Base-by-base conservation (phyloP, 176 grass and related monocot species). In the Secale cereale region DNA sequence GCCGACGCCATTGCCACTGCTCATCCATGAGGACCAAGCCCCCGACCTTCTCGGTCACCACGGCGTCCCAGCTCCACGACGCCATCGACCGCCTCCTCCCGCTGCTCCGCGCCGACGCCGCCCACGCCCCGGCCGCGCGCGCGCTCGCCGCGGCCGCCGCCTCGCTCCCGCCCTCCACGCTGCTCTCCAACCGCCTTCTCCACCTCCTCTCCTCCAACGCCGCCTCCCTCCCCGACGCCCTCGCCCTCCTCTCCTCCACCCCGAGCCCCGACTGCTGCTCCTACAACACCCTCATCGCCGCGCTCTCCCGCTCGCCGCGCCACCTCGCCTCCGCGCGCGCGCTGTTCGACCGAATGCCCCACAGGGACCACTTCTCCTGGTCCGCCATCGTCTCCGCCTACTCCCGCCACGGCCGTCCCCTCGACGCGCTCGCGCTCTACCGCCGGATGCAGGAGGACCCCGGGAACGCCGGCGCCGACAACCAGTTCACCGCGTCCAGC, bases 401-500 rank as follows among this genome's bases (percentile, higher is more conserved):
- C 79, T 77, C 78, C 10, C 91, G 87, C 37, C 89, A 85, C 65
- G 89, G 91, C 40, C 81, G 67, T 46, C 81, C 87, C 12, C 32
- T 9, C 32, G 89, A 78, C 22, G 93, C 88, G 41, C 91, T 98
- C 63, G 66, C 63, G 7, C 86, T 98, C 59, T 98, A 95, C 83
- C 85, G 87, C 5, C 59, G 77, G 80, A 98, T 98, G 93, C 90
- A 92, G 59, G 33, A 4, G 17, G 85, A 70, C 11, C 80, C 74
- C 6, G 59, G 41, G 30, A 59, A 33, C 46, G 50, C 66, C 32
- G 82, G 28, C 19, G 81, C 78, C 31, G 87, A 94, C 86, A 94
- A 98, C 40, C 87, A 90, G 86, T 95, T 98, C 93, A 95, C 93
- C 14, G 91, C 91, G 59, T 98, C 95, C 82, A 93, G 90, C 79